Evolutionary conservation across 768 basidiomycete genomes (phyloP).

Genomic region (Phlebiopsis flavidoalba): DNA sequence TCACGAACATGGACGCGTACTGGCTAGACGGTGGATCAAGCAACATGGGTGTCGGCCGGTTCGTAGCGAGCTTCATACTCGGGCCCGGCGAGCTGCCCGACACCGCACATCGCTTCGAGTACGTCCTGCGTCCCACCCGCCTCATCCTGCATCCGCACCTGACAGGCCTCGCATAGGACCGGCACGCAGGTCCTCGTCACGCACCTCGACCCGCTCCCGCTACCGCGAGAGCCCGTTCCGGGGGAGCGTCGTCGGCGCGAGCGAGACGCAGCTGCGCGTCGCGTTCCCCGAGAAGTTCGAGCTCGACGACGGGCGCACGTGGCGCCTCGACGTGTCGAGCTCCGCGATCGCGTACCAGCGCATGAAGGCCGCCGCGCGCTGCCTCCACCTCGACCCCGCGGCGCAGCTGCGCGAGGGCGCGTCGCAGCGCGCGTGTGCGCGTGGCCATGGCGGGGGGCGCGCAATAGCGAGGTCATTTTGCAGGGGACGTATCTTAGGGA

Average conservation of each 20-base stretch:
- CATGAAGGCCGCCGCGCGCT: constrained; percentile 62
- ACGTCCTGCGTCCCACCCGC: constrained; percentile 20
- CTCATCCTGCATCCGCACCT: background rate
- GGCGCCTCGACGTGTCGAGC: constrained; percentile 68
- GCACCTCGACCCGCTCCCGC: constrained; percentile 53
- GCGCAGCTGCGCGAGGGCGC: constrained; percentile 27
- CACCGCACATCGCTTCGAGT: constrained; percentile 71
- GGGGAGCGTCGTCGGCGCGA: constrained; percentile 50
- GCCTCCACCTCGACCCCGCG: constrained; percentile 50
- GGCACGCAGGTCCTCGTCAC: constrained; percentile 68
- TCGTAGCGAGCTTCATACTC: constrained; percentile 58
- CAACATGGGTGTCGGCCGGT: constrained; percentile 46
- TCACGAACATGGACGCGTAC: constrained; percentile 61
- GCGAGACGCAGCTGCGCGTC: constrained; percentile 49
- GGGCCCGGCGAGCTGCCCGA: constrained; percentile 59
- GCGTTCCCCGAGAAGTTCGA: constrained; percentile 49
- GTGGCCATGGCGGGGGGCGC: constrained; percentile 1
- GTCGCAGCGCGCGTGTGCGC: background rate
- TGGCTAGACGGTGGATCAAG: constrained; percentile 52
- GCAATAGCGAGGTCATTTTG: constrained; percentile 47
- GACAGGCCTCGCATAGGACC: constrained; percentile 38
- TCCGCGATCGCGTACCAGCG: constrained; percentile 62
- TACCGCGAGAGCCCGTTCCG: constrained; percentile 44
- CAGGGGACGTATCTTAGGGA: constrained; percentile 74
- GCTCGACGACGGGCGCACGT: constrained; percentile 36